Base-by-base conservation (phyloP, 495 filamentous ascomycete species). In the Annulohypoxylon bovei region DNA sequence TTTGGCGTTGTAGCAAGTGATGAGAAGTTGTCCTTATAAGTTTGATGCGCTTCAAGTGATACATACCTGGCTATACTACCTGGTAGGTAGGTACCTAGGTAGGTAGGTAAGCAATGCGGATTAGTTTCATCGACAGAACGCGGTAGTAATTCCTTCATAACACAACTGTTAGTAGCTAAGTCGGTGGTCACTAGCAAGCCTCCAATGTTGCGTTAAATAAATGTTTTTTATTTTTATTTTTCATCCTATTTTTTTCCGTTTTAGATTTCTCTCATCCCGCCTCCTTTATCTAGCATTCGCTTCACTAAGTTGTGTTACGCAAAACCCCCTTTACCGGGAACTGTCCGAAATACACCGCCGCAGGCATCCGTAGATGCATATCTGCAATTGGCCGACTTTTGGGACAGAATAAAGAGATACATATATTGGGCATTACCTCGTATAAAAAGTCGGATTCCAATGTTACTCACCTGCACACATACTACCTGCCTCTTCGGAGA, bases 141-240 rank as follows among this genome's bases (percentile, higher is more conserved):
- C 23, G 23, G 46, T n/a, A n/a, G 12, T 35, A 12, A 35, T 35
- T 35, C 33, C 2, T 2, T 35, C 12, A 35, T 35, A 35, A 2
- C 1, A 12, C 12, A 2, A 35, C 33, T 9, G 12, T 69, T 73
- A 81, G 81, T 81, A 82, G 74, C 82, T 76, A 76, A 77, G 78
- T 83, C 75, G 81, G 78, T 82, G 82, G 82, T 77, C 73, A 84
- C 74, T 77, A 75, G 80, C 73, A 78, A 82, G 80, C 78, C 66
- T 80, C 71, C 58, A 74, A 77, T 82, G 79, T 79, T 79, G 80
- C 80, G 14, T 40, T 40, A 5, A 40, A 40, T n/a, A n/a, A 14
- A 46, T 9, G 7, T 9, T 22, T 3, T n/a, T 16, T 4, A 22
- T 46, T 46, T 22, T 46, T 9, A n/a, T n/a, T n/a, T n/a, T n/a